These are phyloP conservation scores for Penicillium bialowiezense DNA, from an alignment of 495 filamentous ascomycete species.

Conservation along the genomic window DNA sequence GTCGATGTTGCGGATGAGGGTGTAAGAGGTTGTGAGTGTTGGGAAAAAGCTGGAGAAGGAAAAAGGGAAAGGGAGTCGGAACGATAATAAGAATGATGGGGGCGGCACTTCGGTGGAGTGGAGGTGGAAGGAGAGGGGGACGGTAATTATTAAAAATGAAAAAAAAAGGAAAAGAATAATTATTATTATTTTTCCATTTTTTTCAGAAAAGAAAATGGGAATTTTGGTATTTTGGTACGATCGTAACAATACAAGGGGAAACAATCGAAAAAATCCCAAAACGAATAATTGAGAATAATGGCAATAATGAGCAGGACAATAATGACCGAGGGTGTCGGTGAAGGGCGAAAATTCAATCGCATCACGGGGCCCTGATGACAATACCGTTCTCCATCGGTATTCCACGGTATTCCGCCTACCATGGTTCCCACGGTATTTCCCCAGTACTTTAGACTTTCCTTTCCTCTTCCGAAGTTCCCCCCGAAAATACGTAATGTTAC, in stretches of 20 bases:
- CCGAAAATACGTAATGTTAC: slow-evolving; percentile 15
- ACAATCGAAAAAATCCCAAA: slow-evolving; percentile 17
- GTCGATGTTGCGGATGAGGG: background rate
- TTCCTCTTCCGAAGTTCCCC: slow-evolving; percentile 30
- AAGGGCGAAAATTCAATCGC: slow-evolving; percentile 25
- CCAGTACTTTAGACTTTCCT: slow-evolving; percentile 1
- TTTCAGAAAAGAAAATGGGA: slow-evolving; percentile 1
- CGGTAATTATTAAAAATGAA: slow-evolving; percentile 12
- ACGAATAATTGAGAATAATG: slow-evolving; percentile 21
- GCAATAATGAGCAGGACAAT: background rate
- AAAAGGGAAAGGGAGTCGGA: slow-evolving; percentile 17
- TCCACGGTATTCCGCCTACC: background rate
- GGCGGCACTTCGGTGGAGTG: slow-evolving; percentile 26
- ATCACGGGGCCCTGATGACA: slow-evolving; percentile 23
- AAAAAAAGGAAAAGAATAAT: background rate
- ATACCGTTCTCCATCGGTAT: background rate
- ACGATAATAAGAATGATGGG: slow-evolving; percentile 36
- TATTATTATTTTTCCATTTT: background rate
- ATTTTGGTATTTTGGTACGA: slow-evolving; percentile 13
- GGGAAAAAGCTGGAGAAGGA: slow-evolving; percentile 1
- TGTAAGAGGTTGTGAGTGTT: slow-evolving; percentile 4
- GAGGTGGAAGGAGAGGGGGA: slow-evolving; percentile 26
- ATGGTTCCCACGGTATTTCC: slow-evolving; percentile 2
- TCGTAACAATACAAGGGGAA: slow-evolving; percentile 33
- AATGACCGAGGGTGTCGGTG: slow-evolving; percentile 3